Base-by-base conservation (phyloP, 495 filamentous ascomycete genomes). In the Gamarada debralockiae region DNA sequence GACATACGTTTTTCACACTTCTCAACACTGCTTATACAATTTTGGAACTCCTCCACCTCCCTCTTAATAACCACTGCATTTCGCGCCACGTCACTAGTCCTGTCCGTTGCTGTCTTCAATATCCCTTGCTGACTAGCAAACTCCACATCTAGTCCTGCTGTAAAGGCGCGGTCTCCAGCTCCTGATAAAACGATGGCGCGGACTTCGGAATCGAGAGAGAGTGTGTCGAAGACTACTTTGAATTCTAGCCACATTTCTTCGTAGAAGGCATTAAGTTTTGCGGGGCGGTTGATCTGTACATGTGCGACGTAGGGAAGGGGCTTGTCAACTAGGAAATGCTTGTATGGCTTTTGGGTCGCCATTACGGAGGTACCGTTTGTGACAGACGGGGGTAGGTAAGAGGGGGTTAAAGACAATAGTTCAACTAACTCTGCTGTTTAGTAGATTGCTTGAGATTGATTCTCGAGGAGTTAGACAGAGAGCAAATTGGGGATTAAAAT, bases 201-300 rank as follows among this genome's bases (percentile, higher is more conserved):
- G 42, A 95, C 80, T 33, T 80, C 71, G 1, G 88, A 74, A 66
- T 89, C 83, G 50, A 68, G 55, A 23, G 89, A 96, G 54, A 97
- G 82, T 40, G 76, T 70, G 53, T 71, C 65, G 74, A 98, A 95
- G 65, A 96, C 70, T 8, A 65, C 59, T 48, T 79, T 74, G 49
- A 97, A 69, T 72, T 95, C 89, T 39, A 84, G 71, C 91, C 92
- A 98, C 90, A 97, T 96, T 39, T 84, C 74, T 70, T 91, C 85
- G 55, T 81, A 73, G 69, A 97, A 97, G 50, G 93, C 84, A 69
- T 98, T 98, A 65, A 96, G 73, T 72, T 96, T 97, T 46, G 82
- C 68, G 1, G 92, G 82, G 7, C 93, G 82, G 74, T 95, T 92
- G 73, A 95, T 96, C 67, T 97, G 86, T 45, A 98, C 90, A 66